A percentile compares a stretch with the other conserved stretches of the same genome.
phyloP scores from a whole-genome alignment of 805 yeast species.

The Candida tallmaniae region DNA sequence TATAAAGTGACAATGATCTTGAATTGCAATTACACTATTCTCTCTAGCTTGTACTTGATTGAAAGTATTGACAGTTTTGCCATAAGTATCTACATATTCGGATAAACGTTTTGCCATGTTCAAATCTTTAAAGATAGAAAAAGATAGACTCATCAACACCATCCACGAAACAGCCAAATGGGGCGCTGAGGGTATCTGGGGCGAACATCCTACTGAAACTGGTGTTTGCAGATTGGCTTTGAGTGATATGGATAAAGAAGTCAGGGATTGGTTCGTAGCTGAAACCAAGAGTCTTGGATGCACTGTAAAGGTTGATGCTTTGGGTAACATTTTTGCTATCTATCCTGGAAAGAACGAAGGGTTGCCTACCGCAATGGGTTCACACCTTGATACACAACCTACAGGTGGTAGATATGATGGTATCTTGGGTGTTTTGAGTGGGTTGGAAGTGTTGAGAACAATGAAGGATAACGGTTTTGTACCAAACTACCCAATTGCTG shows the following conservation, averaged over 20 bases:
- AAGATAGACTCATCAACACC: constrained; percentile 34
- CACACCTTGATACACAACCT: constrained; percentile 75
- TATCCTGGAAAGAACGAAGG: constrained; percentile 51
- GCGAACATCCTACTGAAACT: constrained; percentile 49
- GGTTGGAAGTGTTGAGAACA: constrained; percentile 63
- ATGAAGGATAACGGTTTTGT: constrained; percentile 52
- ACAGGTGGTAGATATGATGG: constrained; percentile 79
- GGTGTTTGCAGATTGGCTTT: constrained; percentile 67
- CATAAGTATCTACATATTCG: too few species aligned
- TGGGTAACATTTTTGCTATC: constrained; percentile 67
- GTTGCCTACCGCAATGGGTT: constrained; percentile 63
- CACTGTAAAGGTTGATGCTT: constrained; percentile 51
- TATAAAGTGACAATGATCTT: too few species aligned
- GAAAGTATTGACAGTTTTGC: too few species aligned
- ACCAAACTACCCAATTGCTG: constrained; percentile 65
- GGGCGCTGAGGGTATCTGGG: constrained; percentile 67
- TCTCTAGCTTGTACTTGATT: too few species aligned
- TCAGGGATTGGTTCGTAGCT: constrained; percentile 60
- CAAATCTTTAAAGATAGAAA: constrained; percentile 4
- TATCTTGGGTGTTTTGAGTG: constrained; percentile 62
- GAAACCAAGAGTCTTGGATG: constrained; percentile 56
- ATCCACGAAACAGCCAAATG: constrained; percentile 58
- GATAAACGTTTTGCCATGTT: too few species aligned
- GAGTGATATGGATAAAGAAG: constrained; percentile 56
- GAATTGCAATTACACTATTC: too few species aligned